Percentiles rank a stretch among this genome's conserved stretches.
These are phyloP conservation scores for Blastomyces gilchristii DNA, from an alignment of 2,329 filamentous ascomycete species.

Conservation along the genomic window DNA sequence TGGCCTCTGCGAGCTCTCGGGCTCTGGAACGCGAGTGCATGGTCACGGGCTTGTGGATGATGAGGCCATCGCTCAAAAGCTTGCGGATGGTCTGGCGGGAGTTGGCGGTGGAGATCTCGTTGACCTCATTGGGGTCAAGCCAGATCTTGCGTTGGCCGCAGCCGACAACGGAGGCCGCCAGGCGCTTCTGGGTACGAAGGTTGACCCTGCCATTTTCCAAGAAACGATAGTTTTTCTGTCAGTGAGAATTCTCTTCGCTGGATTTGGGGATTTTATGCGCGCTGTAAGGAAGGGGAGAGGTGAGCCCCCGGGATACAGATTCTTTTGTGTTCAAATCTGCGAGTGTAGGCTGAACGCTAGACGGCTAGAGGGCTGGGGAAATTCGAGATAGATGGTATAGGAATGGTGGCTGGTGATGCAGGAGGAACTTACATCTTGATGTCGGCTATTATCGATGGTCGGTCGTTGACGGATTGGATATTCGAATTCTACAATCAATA, in stretches of 20 bases:
- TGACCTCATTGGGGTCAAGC: slow-evolving; percentile 99
- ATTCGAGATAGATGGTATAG: background rate
- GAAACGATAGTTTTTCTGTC: slow-evolving; percentile 15
- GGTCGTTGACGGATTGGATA: slow-evolving; percentile 15
- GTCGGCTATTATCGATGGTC: slow-evolving; percentile 16
- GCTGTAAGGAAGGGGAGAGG: background rate
- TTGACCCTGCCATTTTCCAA: slow-evolving; percentile 67
- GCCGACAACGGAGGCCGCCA: slow-evolving; percentile 95
- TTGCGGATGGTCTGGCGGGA: slow-evolving; percentile 99
- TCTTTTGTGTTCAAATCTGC: background rate
- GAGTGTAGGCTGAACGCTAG: background rate
- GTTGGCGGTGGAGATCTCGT: slow-evolving; percentile 99
- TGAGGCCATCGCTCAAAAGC: slow-evolving; percentile 98
- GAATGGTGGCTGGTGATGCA: background rate
- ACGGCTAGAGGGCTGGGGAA: background rate
- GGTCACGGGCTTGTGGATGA: slow-evolving; percentile 99
- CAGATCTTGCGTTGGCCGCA: slow-evolving; percentile 99
- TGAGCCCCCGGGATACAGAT: background rate
- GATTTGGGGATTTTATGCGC: slow-evolving; percentile 29
- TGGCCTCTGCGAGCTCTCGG: slow-evolving; percentile 86
- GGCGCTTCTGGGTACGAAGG: slow-evolving; percentile 99
- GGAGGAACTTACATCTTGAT: slow-evolving; percentile 19
- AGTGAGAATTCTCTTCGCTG: slow-evolving; percentile 17
- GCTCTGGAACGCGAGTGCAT: slow-evolving; percentile 98
- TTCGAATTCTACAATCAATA: slow-evolving; percentile 14